Base-by-base conservation (phyloP, 2,329 filamentous ascomycete species). In the Hypoxylon sp. region DNA sequence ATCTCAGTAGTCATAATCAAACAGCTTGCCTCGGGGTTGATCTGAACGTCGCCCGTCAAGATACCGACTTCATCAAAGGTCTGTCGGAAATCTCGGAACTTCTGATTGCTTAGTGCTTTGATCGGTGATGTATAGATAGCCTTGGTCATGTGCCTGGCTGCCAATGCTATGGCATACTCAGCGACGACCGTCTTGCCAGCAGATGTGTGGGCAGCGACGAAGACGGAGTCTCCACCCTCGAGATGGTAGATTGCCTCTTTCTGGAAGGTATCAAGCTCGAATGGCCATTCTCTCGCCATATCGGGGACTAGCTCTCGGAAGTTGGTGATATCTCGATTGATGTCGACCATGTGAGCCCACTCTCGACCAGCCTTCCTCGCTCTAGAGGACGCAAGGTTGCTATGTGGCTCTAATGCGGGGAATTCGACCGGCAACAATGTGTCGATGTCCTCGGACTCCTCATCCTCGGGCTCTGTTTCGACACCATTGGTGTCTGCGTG, bases 1-100 rank as follows among this genome's bases (percentile, higher is more conserved):
- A 99, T 99, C 72, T 99, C 95, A 0, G 95, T 99, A 0, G 95
- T 99, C 95, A 99, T 99, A 75, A 99, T 98, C 37, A 99, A 82
- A 77, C 95, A 99, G 75, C 94, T 98, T 23, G 95, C 95, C 78
- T 98, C 95, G 0, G 94, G 92, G 64, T 96, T 92, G 69, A 99
- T 99, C 74, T 99, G 95, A 4, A 99, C 95, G 77, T 99, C 95
- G 58, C 95, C 95, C 0, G 95, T 99, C 63, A 99, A 77, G 63
- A 99, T 98, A 13, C 95, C 95, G 15, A 99, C 95, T 74, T 99
- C 95, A 58, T 96, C 92, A 69, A 99, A 99, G 0, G 86, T 87
- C 53, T 88, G 84, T 55, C 92, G 86, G 73, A 99, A 99, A 73
- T 99, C 95, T 63, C 95, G 87, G 75, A 98, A 99, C 74, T 99